phyloP scores from a whole-genome alignment of 2,329 filamentous ascomycete genomes.

The Fusarium floridanum region DNA sequence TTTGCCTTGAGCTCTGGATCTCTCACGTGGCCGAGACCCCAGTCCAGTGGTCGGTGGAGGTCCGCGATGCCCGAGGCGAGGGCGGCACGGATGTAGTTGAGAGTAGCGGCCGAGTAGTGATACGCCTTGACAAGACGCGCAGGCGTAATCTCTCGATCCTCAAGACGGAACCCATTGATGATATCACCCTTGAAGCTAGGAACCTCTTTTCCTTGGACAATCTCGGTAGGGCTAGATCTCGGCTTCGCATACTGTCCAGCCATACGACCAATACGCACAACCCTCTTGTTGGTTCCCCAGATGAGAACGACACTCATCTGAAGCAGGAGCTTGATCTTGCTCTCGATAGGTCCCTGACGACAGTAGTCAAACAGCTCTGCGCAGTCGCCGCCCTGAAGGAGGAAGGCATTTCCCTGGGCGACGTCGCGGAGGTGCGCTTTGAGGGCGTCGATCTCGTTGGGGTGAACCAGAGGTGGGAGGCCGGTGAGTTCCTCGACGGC shows the following conservation, averaged over 20 bases:
- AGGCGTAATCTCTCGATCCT: constrained; percentile 86
- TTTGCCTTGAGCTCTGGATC: constrained; percentile 86
- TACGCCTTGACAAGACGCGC: constrained; percentile 89
- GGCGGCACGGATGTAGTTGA: constrained; percentile 91
- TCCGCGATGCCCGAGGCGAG: constrained; percentile 92
- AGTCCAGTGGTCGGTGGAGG: constrained; percentile 92
- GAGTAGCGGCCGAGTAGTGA: constrained; percentile 92
- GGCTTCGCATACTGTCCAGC: constrained; percentile 98
- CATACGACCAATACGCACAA: constrained; percentile 95
- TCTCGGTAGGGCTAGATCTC: constrained; percentile 87
- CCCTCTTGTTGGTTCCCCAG: constrained; percentile 84
- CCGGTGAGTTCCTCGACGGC: constrained; percentile 74
- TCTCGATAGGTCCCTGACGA: constrained; percentile 87
- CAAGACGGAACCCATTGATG: constrained; percentile 85
- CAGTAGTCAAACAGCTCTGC: constrained; percentile 99
- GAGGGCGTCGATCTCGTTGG: constrained; percentile 83
- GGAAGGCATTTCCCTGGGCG: constrained; percentile 89
- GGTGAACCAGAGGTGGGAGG: constrained; percentile 83
- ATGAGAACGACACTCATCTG: constrained; percentile 98
- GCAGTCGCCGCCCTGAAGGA: constrained; percentile 96
- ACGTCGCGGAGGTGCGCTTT: constrained; percentile 86
- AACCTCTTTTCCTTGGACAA: constrained; percentile 82
- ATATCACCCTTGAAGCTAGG: constrained; percentile 96
- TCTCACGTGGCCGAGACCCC: constrained; percentile 91
- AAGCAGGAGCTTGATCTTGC: constrained; percentile 94